Evolutionary conservation across 352 stramenopile genomes (phyloP).

Genomic region (Globisporangium solare): DNA sequence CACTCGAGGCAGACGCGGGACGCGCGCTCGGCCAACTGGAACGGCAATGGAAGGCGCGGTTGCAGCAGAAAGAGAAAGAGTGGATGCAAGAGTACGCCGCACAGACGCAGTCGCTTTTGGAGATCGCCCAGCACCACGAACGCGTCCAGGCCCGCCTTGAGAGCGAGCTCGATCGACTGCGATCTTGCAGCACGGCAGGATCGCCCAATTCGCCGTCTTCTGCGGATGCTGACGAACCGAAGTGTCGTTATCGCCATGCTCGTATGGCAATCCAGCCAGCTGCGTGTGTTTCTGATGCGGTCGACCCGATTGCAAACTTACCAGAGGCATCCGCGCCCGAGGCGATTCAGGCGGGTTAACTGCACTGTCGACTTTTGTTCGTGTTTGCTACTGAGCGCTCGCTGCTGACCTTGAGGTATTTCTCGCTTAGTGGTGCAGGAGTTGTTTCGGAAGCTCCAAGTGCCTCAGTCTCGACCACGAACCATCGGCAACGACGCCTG

Average conservation of each 20-base stretch:
- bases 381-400: no score
- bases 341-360: no score
- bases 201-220: no score
- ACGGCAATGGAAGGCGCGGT: neutral
- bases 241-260: no score
- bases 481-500: neutral
- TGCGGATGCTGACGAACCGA: conserved; percentile 1
- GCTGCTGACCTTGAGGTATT: no score
- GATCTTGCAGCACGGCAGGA: neutral
- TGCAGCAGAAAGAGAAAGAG: conserved; percentile 21
- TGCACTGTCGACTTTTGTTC: no score
- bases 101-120: conserved; percentile 40
- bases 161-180: conserved; percentile 16
- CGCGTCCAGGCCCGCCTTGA: conserved; percentile 12
- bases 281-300: no score
- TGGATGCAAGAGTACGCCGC: conserved; percentile 40
- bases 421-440: neutral
- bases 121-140: conserved; percentile 47
- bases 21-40: conserved; percentile 7
- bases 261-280: no score
- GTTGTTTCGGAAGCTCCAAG: neutral
- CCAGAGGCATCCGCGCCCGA: no score
- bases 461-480: neutral
- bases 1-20: conserved; percentile 17
- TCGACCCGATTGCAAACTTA: no score